phyloP scores from a whole-genome alignment of 768 basidiomycete genomes.

The Suillus americanus region DNA sequence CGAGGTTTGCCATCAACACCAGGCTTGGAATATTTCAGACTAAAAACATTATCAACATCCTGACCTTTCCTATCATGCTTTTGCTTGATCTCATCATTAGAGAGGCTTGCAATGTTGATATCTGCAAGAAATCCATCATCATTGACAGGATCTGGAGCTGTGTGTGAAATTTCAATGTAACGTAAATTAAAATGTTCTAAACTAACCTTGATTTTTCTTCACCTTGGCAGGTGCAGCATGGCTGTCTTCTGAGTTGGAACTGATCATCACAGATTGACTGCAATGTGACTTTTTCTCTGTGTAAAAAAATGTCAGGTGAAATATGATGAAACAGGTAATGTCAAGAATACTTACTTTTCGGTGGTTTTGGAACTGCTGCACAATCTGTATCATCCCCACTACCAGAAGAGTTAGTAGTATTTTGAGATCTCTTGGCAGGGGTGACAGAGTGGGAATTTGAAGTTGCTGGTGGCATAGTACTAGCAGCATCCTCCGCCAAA shows the following conservation, averaged over 20 bases:
- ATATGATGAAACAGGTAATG: no score
- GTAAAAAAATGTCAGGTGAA: background rate
- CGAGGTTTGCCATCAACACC: background rate
- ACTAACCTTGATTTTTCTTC: background rate
- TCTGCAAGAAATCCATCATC: slow-evolving; percentile 13
- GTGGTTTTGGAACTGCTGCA: background rate
- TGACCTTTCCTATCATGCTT: background rate
- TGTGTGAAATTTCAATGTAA: background rate
- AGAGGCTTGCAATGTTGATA: slow-evolving; percentile 7
- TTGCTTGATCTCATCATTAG: background rate
- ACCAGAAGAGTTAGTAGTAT: background rate
- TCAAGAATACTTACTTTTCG: background rate
- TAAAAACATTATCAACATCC: slow-evolving; percentile 1
- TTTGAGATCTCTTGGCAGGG: background rate
- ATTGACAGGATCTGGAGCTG: background rate
- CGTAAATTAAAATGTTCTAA: background rate
- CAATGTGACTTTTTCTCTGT: background rate
- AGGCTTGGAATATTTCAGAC: background rate
- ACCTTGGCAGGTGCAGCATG: background rate
- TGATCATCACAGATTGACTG: background rate
- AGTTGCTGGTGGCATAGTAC: background rate
- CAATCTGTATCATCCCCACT: background rate
- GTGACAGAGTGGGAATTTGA: background rate
- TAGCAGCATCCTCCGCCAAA: no score
- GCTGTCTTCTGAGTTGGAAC: background rate